These are phyloP conservation scores for Mycena chlorophos DNA, from an alignment of 768 basidiomycete species.

Conservation along the genomic window DNA sequence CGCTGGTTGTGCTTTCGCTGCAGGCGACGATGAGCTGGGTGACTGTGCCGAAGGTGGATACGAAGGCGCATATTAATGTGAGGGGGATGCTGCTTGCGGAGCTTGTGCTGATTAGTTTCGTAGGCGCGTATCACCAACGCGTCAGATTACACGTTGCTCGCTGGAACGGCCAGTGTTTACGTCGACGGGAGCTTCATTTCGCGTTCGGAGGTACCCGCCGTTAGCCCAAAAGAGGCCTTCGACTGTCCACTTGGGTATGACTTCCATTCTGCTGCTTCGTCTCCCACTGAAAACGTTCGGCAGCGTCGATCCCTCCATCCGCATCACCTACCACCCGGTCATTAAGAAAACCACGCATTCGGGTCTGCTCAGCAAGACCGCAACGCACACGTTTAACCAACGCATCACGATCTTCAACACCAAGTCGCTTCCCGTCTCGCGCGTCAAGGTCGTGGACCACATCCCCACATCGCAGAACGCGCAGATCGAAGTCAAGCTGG, in stretches of 20 bases:
- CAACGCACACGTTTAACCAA: constrained; percentile 34
- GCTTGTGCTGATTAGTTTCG: background rate
- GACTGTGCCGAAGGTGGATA: constrained; percentile 39
- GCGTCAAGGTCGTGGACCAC: constrained; percentile 41
- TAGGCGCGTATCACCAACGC: constrained; percentile 54
- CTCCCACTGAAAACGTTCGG: background rate
- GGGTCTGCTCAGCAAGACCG: constrained; percentile 37
- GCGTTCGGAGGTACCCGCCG: constrained; percentile 41
- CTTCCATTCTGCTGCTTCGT: background rate
- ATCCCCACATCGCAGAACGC: constrained; percentile 37
- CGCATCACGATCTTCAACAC: constrained; percentile 42
- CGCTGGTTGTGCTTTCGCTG: constrained; percentile 37
- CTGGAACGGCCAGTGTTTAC: constrained; percentile 51
- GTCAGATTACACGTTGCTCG: constrained; percentile 52
- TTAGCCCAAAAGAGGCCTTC: constrained; percentile 46
- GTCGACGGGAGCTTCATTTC: constrained; percentile 60
- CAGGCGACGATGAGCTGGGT: constrained; percentile 46
- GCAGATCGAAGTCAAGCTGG: constrained; percentile 24
- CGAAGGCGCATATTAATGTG: constrained; percentile 42
- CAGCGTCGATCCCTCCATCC: constrained; percentile 43
- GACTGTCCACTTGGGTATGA: constrained; percentile 48
- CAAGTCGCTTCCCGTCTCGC: constrained; percentile 29
- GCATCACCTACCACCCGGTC: constrained; percentile 40
- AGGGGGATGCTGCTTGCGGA: background rate
- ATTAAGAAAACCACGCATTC: constrained; percentile 35